These are phyloP conservation scores for Gaeumannomyces sp. DNA, from an alignment of 2,329 filamentous ascomycete genomes.

Conservation along the genomic window DNA sequence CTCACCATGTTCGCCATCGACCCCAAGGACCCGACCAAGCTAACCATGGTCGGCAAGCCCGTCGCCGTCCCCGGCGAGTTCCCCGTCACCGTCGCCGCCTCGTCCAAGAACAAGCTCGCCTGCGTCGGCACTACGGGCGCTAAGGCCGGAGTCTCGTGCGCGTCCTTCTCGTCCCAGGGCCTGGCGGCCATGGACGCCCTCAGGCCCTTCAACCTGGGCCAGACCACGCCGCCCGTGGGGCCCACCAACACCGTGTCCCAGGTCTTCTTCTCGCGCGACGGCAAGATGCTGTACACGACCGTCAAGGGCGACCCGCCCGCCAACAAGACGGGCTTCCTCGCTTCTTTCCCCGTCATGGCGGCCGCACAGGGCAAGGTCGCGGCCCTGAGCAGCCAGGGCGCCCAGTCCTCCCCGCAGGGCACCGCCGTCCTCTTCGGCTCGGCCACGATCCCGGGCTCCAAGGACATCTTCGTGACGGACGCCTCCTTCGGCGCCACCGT, in stretches of 20 bases:
- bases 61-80: conserved; percentile 42
- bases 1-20: conserved; percentile 43
- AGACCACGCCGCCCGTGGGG: conserved; percentile 52
- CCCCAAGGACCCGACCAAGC: conserved; percentile 32
- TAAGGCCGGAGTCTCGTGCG: conserved; percentile 39
- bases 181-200: conserved; percentile 38
- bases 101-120: conserved; percentile 32
- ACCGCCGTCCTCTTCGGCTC: conserved; percentile 52
- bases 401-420: conserved; percentile 40
- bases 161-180: conserved; percentile 24
- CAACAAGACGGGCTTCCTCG: conserved; percentile 52
- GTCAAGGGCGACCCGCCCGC: conserved; percentile 53
- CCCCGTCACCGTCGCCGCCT: conserved; percentile 45
- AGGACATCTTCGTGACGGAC: conserved; percentile 48
- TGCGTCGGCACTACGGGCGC: conserved; percentile 42
- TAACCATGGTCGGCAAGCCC: conserved; percentile 37
- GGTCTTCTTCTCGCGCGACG: conserved; percentile 51
- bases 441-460: conserved; percentile 34
- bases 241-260: conserved; percentile 55
- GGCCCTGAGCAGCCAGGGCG: conserved; percentile 19
- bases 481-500: conserved; percentile 51
- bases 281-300: conserved; percentile 44
- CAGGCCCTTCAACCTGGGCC: conserved; percentile 41
- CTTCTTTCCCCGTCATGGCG: conserved; percentile 38
- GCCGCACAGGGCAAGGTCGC: neutral